These are phyloP conservation scores for Symbiodinium natans DNA, from an alignment of 73 alveolate genomes.

Conservation along the genomic window DNA sequence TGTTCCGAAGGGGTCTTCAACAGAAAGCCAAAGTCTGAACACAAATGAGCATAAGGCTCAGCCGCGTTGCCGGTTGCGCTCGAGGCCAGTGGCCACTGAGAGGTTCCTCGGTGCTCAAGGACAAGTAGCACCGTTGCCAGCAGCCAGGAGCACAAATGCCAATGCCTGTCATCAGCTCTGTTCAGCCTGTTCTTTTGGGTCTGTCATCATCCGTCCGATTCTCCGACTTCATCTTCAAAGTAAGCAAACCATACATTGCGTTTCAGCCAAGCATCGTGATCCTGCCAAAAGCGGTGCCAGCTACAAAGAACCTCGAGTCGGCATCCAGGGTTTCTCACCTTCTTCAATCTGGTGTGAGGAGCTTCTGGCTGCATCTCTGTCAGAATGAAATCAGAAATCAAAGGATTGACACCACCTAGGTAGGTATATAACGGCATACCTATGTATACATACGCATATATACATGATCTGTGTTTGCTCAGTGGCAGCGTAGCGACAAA, in stretches of 20 bases:
- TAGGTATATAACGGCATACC: background rate
- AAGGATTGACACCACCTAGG: too few relatives aligned
- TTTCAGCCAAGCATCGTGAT: slow-evolving; percentile 45
- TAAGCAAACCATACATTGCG: background rate
- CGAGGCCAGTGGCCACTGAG: slow-evolving; percentile 53
- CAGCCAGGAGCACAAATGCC: background rate
- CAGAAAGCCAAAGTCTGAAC: too few relatives aligned
- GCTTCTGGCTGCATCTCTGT: too few relatives aligned
- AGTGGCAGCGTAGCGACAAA: too few relatives aligned
- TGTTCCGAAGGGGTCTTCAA: too few relatives aligned
- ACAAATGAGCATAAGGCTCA: background rate
- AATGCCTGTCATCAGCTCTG: background rate
- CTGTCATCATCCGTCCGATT: background rate
- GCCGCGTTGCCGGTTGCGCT: slow-evolving; percentile 43
- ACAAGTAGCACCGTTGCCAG: too few relatives aligned
- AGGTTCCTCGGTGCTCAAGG: slow-evolving; percentile 2
- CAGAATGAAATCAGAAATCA: too few relatives aligned
- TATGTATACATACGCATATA: background rate
- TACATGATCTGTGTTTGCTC: background rate
- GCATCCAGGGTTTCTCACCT: too few relatives aligned
- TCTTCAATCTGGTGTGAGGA: too few relatives aligned
- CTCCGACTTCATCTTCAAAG: background rate
- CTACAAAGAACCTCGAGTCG: slow-evolving; percentile 62
- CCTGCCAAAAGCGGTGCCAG: slow-evolving; percentile 58
- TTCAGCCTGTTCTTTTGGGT: too few relatives aligned